Percentiles rank a stretch among this genome's conserved stretches.
Conservation (phyloP, 2,329 filamentous ascomycete species). For the Onygenales sp. region DNA sequence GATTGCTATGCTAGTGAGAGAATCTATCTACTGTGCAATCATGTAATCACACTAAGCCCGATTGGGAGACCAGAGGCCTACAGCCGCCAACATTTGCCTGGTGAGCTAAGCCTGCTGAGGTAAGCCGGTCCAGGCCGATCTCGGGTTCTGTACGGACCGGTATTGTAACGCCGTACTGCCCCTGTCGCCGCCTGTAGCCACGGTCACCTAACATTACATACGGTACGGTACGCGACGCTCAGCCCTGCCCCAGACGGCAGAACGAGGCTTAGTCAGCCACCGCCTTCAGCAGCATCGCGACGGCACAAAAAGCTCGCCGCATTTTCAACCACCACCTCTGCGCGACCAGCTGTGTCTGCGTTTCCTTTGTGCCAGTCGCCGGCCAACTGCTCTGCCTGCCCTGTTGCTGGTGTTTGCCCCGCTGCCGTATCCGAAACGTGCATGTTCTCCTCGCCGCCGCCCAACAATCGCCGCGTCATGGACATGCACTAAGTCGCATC, state of each 20-base stretch:
- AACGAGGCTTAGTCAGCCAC: neutral
- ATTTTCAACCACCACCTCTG: neutral
- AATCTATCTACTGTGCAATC: too few relatives aligned
- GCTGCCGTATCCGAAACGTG: too few relatives aligned
- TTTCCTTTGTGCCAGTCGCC: neutral
- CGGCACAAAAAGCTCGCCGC: constrained; percentile 1
- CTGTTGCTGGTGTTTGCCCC: too few relatives aligned
- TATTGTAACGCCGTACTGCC: neutral
- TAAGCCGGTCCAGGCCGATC: neutral
- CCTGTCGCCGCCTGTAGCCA: neutral
- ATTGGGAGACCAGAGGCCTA: too few relatives aligned
- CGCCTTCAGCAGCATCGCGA: neutral
- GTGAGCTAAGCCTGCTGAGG: neutral
- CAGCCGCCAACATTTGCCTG: too few relatives aligned
- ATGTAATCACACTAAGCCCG: too few relatives aligned
- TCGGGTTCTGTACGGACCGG: neutral
- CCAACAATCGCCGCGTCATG: neutral
- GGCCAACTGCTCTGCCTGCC: neutral
- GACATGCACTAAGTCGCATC: neutral
- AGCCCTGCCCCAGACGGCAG: neutral
- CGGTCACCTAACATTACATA: neutral
- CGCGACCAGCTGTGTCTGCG: neutral
- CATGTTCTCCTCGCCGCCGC: neutral
- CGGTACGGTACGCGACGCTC: neutral
- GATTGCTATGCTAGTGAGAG: too few relatives aligned